phyloP scores from a whole-genome alignment of 345 rosid genomes.

The Microthlaspi erraticum region DNA sequence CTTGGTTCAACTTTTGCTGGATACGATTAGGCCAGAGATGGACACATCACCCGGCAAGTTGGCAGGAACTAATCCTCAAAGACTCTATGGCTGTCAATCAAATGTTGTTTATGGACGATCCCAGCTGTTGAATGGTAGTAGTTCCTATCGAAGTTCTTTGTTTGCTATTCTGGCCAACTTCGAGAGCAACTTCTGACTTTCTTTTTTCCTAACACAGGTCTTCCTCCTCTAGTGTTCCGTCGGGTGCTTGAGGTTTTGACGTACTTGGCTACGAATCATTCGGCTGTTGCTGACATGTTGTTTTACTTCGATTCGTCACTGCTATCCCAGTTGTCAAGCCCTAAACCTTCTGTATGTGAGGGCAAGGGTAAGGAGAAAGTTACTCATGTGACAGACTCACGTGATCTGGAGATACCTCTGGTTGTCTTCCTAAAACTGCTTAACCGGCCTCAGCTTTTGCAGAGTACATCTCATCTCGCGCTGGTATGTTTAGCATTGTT shows the following conservation, averaged over 20 bases:
- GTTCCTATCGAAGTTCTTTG: constrained; percentile 16
- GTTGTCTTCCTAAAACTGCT: constrained; percentile 83
- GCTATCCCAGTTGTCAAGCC: constrained; percentile 49
- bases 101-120: constrained; percentile 88
- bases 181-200: constrained; percentile 22
- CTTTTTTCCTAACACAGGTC: constrained; percentile 54
- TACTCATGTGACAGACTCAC: constrained; percentile 44
- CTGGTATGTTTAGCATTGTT: constrained; percentile 57
- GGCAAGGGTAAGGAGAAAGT: constrained; percentile 81
- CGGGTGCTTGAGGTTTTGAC: constrained; percentile 85
- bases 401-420: constrained; percentile 67
- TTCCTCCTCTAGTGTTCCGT: constrained; percentile 89
- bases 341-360: constrained; percentile 49
- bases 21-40: constrained; percentile 87
- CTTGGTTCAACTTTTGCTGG: constrained; percentile 72
- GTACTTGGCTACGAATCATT: constrained; percentile 79
- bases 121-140: constrained; percentile 91
- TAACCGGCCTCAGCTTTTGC: constrained; percentile 72
- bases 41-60: constrained; percentile 67
- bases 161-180: constrained; percentile 16
- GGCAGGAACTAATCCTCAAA: constrained; percentile 71
- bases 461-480: constrained; percentile 79
- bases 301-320: constrained; percentile 72
- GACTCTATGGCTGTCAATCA: constrained; percentile 96
- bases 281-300: constrained; percentile 85